These are phyloP conservation scores for Bryoerythrophyllum caledonicum DNA, from an alignment of 225 moss, liverwort and hornwort species.

Conservation along the genomic window DNA sequence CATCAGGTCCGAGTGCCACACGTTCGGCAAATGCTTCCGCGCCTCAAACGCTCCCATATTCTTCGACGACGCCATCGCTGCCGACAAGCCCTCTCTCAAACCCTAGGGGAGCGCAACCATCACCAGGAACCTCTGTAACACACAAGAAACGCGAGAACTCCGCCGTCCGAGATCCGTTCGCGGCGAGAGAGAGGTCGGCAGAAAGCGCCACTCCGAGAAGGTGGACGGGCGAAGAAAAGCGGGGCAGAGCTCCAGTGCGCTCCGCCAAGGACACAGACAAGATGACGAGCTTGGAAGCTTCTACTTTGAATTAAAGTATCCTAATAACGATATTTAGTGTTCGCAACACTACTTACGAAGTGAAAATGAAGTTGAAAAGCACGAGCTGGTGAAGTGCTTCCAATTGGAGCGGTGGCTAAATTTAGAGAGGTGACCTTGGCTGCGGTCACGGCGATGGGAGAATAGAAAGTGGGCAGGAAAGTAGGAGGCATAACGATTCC, in stretches of 20 bases:
- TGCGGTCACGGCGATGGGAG: not conserved
- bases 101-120: not conserved
- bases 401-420: not conserved
- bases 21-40: conserved; percentile 45
- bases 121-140: not conserved
- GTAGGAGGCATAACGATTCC: not conserved
- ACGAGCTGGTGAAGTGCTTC: not conserved
- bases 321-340: too few relatives aligned
- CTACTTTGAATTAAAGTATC: not conserved
- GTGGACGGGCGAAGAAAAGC: not conserved
- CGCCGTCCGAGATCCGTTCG: not conserved
- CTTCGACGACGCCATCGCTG: conserved; percentile 60
- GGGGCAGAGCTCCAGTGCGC: not conserved
- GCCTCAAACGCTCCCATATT: conserved; percentile 34
- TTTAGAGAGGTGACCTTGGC: not conserved
- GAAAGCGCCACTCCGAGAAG: not conserved
- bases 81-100: not conserved
- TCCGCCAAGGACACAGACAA: not conserved
- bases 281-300: not conserved
- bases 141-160: not conserved
- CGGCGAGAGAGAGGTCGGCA: too few relatives aligned
- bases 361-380: not conserved
- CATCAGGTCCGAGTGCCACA: conserved; percentile 56
- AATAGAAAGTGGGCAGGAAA: not conserved
- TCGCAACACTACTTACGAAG: too few relatives aligned